Conservation (phyloP, 2,329 filamentous ascomycete genomes). For the Colletotrichum eleusines region DNA sequence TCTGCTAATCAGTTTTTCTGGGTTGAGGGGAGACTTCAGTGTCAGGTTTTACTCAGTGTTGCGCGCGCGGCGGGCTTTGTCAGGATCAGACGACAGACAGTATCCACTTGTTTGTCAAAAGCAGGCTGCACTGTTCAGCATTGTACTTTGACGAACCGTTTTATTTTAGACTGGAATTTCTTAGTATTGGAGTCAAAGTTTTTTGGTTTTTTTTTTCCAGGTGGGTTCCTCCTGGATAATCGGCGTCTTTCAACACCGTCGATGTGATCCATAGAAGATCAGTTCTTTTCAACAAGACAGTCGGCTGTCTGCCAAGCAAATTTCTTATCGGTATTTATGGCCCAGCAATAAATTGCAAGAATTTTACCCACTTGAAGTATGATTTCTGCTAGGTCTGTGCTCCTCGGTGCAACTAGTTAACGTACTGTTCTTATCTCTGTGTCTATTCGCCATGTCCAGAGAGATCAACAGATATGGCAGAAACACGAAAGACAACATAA, state of each 20-base stretch:
- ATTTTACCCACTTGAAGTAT: not conserved
- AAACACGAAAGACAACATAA: not conserved
- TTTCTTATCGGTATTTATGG: not conserved
- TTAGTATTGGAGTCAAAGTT: not conserved
- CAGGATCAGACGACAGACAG: not conserved
- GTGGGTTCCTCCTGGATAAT: not conserved
- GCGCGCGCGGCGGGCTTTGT: not conserved
- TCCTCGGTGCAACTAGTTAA: not conserved
- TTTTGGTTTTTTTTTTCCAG: too few species aligned
- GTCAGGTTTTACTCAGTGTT: not conserved
- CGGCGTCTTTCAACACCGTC: too few species aligned
- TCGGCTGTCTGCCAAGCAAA: not conserved
- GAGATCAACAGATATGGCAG: not conserved
- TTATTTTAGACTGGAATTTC: not conserved
- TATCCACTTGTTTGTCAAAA: not conserved
- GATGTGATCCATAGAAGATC: too few species aligned
- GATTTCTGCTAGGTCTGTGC: too few species aligned
- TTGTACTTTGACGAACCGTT: not conserved
- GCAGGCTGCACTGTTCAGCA: not conserved
- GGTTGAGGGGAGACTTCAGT: too few species aligned
- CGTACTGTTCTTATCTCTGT: not conserved
- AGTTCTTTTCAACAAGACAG: too few species aligned
- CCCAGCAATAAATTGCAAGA: not conserved
- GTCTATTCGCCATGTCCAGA: not conserved
- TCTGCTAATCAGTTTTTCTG: not conserved